Evolutionary conservation across 169 alveolate species (phyloP).

Genomic region (Eimeria tenella): DNA sequence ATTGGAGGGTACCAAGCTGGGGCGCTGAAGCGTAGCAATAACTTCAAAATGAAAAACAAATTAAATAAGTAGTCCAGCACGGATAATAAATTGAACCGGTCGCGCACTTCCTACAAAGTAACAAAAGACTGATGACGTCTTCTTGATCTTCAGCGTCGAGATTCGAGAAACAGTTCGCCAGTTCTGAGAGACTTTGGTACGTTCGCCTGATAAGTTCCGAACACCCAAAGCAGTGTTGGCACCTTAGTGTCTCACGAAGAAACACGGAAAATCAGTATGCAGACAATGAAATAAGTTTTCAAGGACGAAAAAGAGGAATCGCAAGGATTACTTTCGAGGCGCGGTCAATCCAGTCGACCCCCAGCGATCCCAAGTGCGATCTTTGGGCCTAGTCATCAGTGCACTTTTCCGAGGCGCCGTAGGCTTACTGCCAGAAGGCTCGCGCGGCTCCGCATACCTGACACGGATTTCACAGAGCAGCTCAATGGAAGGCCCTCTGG

Average conservation of each 20-base stretch:
- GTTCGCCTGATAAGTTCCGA: conserved; percentile 78
- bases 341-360: conserved; percentile 72
- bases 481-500: too few species aligned
- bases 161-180: conserved; percentile 83
- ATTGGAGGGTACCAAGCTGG: background rate
- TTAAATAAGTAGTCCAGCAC: background rate
- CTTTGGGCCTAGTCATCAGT: conserved; percentile 55
- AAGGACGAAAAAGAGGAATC: background rate
- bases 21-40: background rate
- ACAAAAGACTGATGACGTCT: conserved; percentile 81
- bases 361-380: conserved; percentile 73
- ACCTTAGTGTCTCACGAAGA: background rate
- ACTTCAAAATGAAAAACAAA: background rate
- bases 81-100: background rate
- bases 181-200: conserved; percentile 83
- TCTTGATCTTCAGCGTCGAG: conserved; percentile 84
- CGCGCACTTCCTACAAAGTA: conserved; percentile 82
- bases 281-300: too few species aligned
- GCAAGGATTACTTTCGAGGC: conserved; percentile 44
- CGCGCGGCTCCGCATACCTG: conserved; percentile 38
- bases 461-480: background rate
- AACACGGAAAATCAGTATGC: background rate
- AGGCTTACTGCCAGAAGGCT: conserved; percentile 26
- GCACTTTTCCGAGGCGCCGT: conserved; percentile 14
- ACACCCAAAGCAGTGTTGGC: background rate